These are phyloP conservation scores for Suillus tomentosus DNA, from an alignment of 768 basidiomycete species.

Conservation along the genomic window DNA sequence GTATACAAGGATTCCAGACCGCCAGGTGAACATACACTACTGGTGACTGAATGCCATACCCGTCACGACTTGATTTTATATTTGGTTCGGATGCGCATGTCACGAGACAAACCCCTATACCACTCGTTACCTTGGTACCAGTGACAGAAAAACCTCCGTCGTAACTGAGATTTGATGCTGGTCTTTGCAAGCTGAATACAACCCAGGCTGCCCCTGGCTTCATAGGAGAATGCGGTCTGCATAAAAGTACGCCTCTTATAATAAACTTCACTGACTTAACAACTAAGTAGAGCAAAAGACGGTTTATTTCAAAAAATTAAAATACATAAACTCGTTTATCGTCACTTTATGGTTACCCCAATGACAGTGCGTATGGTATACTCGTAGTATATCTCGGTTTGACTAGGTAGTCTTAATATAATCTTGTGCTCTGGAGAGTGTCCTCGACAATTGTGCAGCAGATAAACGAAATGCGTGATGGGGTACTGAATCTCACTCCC, in stretches of 20 bases:
- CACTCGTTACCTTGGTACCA: background rate
- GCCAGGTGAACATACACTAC: background rate
- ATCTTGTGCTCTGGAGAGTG: constrained; percentile 46
- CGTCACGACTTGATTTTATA: too few species aligned
- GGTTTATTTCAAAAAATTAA: background rate
- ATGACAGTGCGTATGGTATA: background rate
- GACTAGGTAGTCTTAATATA: constrained; percentile 17
- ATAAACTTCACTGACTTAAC: background rate
- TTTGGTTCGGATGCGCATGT: background rate
- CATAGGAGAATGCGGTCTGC: constrained; percentile 39
- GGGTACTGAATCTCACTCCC: constrained; percentile 43
- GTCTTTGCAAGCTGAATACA: constrained; percentile 47
- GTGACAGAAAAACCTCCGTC: constrained; percentile 32
- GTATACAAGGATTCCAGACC: background rate
- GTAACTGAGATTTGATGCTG: constrained; percentile 54
- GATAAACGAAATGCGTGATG: constrained; percentile 45
- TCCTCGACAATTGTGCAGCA: constrained; percentile 25
- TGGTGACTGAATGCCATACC: background rate
- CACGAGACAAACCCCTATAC: background rate
- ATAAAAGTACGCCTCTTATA: constrained; percentile 16
- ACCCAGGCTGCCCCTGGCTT: constrained; percentile 36
- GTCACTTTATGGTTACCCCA: background rate
- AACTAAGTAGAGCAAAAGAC: background rate
- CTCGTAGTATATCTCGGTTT: constrained; percentile 39
- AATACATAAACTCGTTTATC: background rate